Evolutionary conservation across 2,329 filamentous ascomycete genomes (phyloP), one percentile per base, ranked within the genome.

Genomic region (Pleoardoris graminearum): DNA sequence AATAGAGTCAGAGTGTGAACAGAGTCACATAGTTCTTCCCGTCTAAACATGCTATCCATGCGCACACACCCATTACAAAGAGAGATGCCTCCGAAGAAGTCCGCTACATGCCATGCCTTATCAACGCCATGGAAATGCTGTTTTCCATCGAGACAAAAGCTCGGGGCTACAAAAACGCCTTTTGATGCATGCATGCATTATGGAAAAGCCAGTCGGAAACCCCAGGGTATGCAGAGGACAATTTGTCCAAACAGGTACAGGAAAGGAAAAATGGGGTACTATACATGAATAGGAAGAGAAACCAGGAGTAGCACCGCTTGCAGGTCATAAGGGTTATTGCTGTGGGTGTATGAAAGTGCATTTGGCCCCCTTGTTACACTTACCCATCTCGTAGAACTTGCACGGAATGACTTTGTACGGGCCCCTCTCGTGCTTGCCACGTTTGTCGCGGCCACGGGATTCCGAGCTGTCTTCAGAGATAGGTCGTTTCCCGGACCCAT

Each of bases 321-420:
- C n/a, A 36, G n/a, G 14, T 7, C 10, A 11, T 14, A 25, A 17
- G 21, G 17, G 42, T 23, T 45, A 46, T 25, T 46, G 43, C 30
- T 46, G 43, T 16, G 29, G 30, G 66, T 91, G 88, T 50, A 87
- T 80, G 70, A 87, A 91, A 2, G 87, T 90, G 75, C 88, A 90
- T 63, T 85, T 85, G 30, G 87, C 85, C 19, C 88, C 88, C 67
- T 89, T 86, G 6, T 83, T 84, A 73, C 88, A 90, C 66, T 85
- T 86, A 12, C 87, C 87, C 66, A 88, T 83, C 52, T 83, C 80
- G 78, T 80, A 90, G 70, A 89, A 91, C 17, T 81, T 81, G 70
- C 88, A 90, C 4, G 86, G 80, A 65, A 71, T 59, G 6, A 74
- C 67, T 48, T 74, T 75, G 58, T 74, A 70, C 7, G 71, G 70